Evolutionary conservation across 2,329 filamentous ascomycete genomes (phyloP).

Genomic region (Colletotrichum sansevieriae): DNA sequence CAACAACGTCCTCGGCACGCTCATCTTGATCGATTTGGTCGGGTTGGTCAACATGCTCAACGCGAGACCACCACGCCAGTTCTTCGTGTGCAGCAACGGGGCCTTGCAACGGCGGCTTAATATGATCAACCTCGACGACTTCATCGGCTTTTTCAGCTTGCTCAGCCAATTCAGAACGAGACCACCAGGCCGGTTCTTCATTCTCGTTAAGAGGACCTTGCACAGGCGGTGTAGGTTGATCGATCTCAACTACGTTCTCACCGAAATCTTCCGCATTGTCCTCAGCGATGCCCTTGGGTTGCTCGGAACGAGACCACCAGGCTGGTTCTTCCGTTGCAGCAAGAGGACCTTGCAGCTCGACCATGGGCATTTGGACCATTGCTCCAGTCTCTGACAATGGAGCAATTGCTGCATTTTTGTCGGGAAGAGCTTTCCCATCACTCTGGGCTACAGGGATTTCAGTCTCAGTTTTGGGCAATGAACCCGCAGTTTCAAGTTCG

Average conservation of each 20-base stretch:
- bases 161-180: not conserved
- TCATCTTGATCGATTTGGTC: too few species aligned
- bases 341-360: not conserved
- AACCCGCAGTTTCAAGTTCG: slow-evolving; percentile 1
- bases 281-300: not conserved
- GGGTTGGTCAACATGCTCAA: too few species aligned
- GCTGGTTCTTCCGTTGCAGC: too few species aligned
- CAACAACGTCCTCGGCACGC: not conserved
- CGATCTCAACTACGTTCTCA: slow-evolving; percentile 5
- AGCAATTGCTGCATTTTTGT: not conserved
- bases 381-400: not conserved
- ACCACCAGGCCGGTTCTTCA: too few species aligned
- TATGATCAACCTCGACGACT: slow-evolving; percentile 19
- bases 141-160: not conserved
- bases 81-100: too few species aligned
- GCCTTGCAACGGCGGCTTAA: not conserved
- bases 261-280: too few species aligned
- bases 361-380: not conserved
- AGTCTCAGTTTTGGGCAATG: not conserved
- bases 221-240: slow-evolving; percentile 3
- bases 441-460: not conserved
- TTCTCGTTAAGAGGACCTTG: too few species aligned
- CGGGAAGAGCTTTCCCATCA: too few species aligned
- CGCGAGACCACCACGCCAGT: too few species aligned
- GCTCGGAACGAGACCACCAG: not conserved